These are phyloP conservation scores for Exophiala sp. DNA, from an alignment of 2,329 filamentous ascomycete species.

Conservation along the genomic window DNA sequence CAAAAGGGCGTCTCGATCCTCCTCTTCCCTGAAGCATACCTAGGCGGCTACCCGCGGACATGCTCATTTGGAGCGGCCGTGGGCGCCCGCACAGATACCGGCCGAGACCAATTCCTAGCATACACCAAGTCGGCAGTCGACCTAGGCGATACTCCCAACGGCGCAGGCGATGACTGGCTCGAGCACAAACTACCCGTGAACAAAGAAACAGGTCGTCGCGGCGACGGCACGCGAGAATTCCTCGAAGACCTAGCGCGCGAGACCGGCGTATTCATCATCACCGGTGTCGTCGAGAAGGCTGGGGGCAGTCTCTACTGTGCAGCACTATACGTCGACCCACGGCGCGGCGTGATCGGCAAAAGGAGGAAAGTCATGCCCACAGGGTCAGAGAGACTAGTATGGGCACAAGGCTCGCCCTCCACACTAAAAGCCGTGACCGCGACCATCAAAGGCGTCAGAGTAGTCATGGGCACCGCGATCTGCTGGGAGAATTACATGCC, in stretches of 20 bases:
- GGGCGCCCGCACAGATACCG: conserved; percentile 63
- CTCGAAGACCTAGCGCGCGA: conserved; percentile 72
- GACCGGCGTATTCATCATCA: conserved; percentile 77
- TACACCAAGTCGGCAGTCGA: conserved; percentile 81
- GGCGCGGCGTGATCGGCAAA: conserved; percentile 71
- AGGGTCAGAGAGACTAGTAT: conserved; percentile 75
- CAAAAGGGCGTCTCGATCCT: conserved; percentile 62
- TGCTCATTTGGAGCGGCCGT: conserved; percentile 72
- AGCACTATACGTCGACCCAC: conserved; percentile 77
- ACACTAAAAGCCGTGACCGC: conserved; percentile 78
- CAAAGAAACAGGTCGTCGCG: conserved; percentile 51
- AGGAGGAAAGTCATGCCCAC: conserved; percentile 92
- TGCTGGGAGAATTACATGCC: conserved; percentile 99
- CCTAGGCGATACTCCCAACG: conserved; percentile 71
- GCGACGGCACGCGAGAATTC: conserved; percentile 75
- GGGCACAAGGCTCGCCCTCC: conserved; percentile 78
- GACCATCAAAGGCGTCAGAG: conserved; percentile 69
- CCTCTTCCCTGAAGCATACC: conserved; percentile 86
- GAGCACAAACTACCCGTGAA: conserved; percentile 55
- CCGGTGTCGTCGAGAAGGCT: conserved; percentile 73
- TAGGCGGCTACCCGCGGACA: conserved; percentile 86
- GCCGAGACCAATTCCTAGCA: conserved; percentile 74
- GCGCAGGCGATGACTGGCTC: conserved; percentile 71
- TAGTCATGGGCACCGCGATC: conserved; percentile 82
- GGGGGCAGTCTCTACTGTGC: conserved; percentile 83